A percentile compares a stretch with the other conserved stretches of the same genome.
These are phyloP conservation scores for Silybum marianum DNA, from an alignment of 129 eudicot genomes.

Conservation along the genomic window DNA sequence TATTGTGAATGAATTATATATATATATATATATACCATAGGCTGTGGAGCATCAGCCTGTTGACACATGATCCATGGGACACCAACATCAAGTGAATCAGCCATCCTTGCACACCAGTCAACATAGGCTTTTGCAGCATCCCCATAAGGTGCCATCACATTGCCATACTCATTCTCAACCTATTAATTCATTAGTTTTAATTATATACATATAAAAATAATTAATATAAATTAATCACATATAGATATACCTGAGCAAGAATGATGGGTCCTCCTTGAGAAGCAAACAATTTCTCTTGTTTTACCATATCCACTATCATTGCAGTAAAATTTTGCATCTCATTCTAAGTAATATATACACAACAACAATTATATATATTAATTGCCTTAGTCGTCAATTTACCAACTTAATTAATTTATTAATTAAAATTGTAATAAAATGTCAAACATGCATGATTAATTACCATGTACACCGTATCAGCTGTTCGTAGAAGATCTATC, in stretches of 20 bases:
- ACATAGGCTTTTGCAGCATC: slow-evolving; percentile 52
- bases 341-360: slow-evolving; percentile 30
- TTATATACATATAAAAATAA: not conserved
- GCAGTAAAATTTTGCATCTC: slow-evolving; percentile 75
- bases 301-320: slow-evolving; percentile 62
- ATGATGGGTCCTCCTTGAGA: slow-evolving; percentile 80
- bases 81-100: slow-evolving; percentile 55
- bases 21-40: slow-evolving; percentile 48
- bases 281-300: slow-evolving; percentile 59
- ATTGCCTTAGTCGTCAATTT: not conserved
- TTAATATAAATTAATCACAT: not conserved
- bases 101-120: slow-evolving; percentile 70
- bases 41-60: slow-evolving; percentile 60
- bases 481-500: slow-evolving; percentile 50
- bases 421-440: not conserved
- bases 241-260: slow-evolving; percentile 50
- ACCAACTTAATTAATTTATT: not conserved
- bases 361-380: not conserved
- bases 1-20: too few relatives aligned
- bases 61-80: slow-evolving; percentile 88
- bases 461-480: slow-evolving; percentile 58
- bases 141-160: slow-evolving; percentile 50
- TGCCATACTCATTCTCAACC: slow-evolving; percentile 81
- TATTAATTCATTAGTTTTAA: not conserved
- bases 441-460: not conserved